Evolutionary conservation across 2,329 filamentous ascomycete species (phyloP).

Genomic region (Diaporthe citrichinensis): DNA sequence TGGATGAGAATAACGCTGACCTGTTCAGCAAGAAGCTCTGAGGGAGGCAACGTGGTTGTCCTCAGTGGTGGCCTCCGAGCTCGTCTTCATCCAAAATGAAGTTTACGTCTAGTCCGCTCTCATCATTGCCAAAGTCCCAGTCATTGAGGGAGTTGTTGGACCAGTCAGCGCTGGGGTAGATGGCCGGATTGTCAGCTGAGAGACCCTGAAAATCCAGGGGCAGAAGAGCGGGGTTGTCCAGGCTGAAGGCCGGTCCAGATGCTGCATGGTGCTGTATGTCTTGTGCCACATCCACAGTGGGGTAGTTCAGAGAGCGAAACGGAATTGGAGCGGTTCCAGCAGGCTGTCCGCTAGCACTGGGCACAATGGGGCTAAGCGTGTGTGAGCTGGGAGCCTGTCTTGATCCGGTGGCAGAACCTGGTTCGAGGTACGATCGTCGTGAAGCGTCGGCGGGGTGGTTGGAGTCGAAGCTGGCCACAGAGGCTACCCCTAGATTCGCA

Average conservation of each 20-base stretch:
- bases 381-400: neutral
- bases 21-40: neutral
- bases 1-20: neutral
- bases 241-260: neutral
- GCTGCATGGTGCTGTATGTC: neutral
- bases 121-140: neutral
- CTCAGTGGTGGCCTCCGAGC: neutral
- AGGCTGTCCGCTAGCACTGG: neutral
- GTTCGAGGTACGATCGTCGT: neutral
- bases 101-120: neutral
- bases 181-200: neutral
- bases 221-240: neutral
- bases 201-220: no score
- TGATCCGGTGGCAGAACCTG: neutral
- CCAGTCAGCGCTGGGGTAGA: neutral
- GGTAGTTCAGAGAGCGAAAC: neutral
- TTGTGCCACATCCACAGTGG: neutral
- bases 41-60: neutral
- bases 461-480: neutral
- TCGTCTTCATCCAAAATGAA: neutral
- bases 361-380: neutral
- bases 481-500: neutral
- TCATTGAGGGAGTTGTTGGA: no score
- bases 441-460: neutral
- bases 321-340: neutral